Evolutionary conservation across 805 yeast genomes (phyloP).

Genomic region (Starmerella kuoi): DNA sequence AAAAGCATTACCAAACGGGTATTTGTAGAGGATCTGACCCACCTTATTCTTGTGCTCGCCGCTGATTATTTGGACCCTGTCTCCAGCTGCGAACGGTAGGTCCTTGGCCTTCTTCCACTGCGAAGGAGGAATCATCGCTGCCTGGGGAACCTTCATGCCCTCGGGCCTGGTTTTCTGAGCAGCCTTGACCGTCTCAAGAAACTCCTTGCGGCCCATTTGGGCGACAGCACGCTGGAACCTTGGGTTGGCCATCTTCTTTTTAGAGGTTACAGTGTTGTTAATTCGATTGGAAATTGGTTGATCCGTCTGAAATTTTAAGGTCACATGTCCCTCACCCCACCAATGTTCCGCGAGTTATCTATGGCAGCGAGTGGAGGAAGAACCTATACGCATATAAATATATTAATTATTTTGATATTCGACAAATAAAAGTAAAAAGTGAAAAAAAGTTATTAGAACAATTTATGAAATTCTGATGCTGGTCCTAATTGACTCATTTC

Average conservation of each 20-base stretch:
- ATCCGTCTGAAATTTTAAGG: background rate
- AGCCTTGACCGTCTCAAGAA: slow-evolving; percentile 15
- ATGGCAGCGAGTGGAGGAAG: no score
- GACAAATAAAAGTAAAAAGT: no score
- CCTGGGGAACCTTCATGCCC: slow-evolving; percentile 18
- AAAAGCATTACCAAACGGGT: slow-evolving; percentile 50
- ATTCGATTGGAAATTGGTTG: background rate
- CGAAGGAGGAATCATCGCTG: slow-evolving; percentile 16
- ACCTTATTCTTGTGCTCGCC: slow-evolving; percentile 69
- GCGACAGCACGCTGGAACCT: slow-evolving; percentile 17
- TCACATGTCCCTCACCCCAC: background rate
- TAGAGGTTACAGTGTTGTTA: background rate
- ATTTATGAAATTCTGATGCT: no score
- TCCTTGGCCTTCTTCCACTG: slow-evolving; percentile 19
- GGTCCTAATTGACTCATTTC: no score
- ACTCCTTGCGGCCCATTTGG: slow-evolving; percentile 22
- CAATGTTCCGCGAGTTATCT: no score
- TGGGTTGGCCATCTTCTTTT: slow-evolving; percentile 19
- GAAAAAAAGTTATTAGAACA: no score
- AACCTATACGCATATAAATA: no score
- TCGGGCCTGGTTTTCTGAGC: slow-evolving; percentile 20
- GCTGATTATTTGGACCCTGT: slow-evolving; percentile 20
- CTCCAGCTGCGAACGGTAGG: slow-evolving; percentile 23
- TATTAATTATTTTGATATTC: no score
- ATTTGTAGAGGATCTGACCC: slow-evolving; percentile 46